These are phyloP conservation scores for Poteriospumella lacustris DNA, from an alignment of 108 stramenopile species.

Conservation along the genomic window DNA sequence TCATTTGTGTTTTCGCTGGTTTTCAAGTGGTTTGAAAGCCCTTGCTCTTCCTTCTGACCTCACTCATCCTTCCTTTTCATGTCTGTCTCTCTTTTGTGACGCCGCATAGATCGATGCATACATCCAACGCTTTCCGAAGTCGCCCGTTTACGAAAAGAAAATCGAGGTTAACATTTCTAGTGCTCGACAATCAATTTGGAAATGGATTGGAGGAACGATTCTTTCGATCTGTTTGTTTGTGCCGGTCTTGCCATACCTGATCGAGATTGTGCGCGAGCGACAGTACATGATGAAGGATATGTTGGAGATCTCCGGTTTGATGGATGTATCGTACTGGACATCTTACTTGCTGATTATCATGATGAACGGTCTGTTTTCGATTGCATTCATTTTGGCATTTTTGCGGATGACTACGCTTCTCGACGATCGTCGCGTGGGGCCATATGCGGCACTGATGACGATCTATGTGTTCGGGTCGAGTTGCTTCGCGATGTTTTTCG, in stretches of 20 bases:
- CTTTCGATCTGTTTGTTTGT: conserved; percentile 8
- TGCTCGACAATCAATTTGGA: not conserved
- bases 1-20: too few relatives aligned
- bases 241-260: not conserved
- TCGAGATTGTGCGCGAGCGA: conserved; percentile 20
- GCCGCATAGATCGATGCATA: conserved; percentile 6
- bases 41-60: too few relatives aligned
- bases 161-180: not conserved
- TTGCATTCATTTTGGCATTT: not conserved
- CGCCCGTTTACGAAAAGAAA: not conserved
- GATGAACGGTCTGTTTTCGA: not conserved
- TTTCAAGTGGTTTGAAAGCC: too few relatives aligned
- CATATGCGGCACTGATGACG: too few relatives aligned
- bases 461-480: too few relatives aligned
- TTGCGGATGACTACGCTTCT: too few relatives aligned
- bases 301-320: conserved; percentile 19
- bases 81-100: too few relatives aligned
- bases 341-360: not conserved
- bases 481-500: too few relatives aligned
- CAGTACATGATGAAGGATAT: conserved; percentile 27
- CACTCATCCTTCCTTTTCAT: too few relatives aligned
- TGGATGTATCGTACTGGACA: conserved; percentile 5
- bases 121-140: conserved; percentile 5
- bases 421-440: too few relatives aligned
- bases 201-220: conserved; percentile 21